Base-by-base conservation (phyloP, 2,329 filamentous ascomycete genomes). In the Paracorniculantispora psalliotae region DNA sequence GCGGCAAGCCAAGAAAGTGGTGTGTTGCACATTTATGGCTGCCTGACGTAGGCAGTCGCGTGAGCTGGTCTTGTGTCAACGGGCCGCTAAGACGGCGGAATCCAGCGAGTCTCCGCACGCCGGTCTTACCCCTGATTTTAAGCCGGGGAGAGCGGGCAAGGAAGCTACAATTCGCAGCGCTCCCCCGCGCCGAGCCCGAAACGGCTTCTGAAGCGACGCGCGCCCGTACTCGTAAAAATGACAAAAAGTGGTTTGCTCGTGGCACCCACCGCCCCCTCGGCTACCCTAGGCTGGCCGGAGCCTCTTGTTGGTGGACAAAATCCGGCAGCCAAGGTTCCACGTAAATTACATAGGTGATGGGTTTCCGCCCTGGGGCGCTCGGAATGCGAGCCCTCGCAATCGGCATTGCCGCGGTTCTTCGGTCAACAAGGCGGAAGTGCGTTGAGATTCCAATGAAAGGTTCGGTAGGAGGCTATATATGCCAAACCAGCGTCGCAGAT, bases 121-220 rank as follows among this genome's bases (percentile, higher is more conserved):
- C 30, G n/a, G 47, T 17, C 19, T 19, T 33, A 13, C 19, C 19
- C 21, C 4, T 44, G 12, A 33, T 13, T 19, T 39, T 28, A 19
- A 26, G 49, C 49, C 35, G 3, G 25, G 19, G 19, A 55, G 19
- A 55, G 46, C 52, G 52, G 52, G 28, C 4, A 15, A 25, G 15
- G 19, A 37, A 19, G 52, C 28, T 33, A 55, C 52, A 55, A 35
- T 55, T 55, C 43, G 35, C 39, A 33, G 52, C n/a, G n/a, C n/a
- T n/a, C 46, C 41, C 26, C 51, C 52, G 52, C 52, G 52, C 41
- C 52, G n/a, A n/a, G n/a, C n/a, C n/a, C n/a, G n/a, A n/a, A n/a
- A n/a, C n/a, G n/a, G n/a, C n/a, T n/a, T n/a, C n/a, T n/a, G n/a
- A n/a, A n/a, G n/a, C n/a, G n/a, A n/a, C n/a, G 37, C 23, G 2